phyloP scores from a whole-genome alignment of 225 moss, liverwort and hornwort genomes.

The Takakia lepidozioides region DNA sequence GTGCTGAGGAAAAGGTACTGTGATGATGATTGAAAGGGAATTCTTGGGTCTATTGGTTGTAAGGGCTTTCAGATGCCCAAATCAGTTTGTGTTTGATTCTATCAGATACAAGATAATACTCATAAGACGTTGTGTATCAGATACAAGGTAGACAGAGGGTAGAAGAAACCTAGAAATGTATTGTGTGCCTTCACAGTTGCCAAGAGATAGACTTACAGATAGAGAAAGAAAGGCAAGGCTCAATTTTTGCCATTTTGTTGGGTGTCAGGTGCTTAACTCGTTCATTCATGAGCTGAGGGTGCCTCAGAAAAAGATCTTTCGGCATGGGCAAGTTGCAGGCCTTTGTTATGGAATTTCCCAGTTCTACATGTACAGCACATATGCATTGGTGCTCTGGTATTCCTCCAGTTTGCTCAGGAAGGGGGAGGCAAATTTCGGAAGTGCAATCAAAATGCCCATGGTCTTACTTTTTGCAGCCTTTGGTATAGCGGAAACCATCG shows the following conservation, averaged over 20 bases:
- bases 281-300: constrained; percentile 48
- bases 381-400: constrained; percentile 43
- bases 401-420: constrained; percentile 28
- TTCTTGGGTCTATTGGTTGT: no score
- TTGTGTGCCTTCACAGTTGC: no score
- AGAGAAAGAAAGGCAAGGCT: no score
- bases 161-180: no score
- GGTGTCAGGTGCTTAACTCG: constrained; percentile 35
- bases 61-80: no score
- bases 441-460: constrained; percentile 41
- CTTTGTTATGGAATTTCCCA: constrained; percentile 25
- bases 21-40: constrained; percentile 40
- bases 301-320: constrained; percentile 31
- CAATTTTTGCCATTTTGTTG: no score
- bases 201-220: no score
- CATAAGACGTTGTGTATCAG: not conserved
- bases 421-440: constrained; percentile 30
- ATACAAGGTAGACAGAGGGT: not conserved
- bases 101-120: not conserved
- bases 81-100: no score
- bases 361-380: constrained; percentile 50
- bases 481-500: constrained; percentile 47
- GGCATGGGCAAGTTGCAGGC: constrained; percentile 26
- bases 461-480: constrained; percentile 44
- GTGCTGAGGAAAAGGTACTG: constrained; percentile 17